Percentiles rank a stretch among this genome's conserved stretches.
These are phyloP conservation scores for Penicillium angulare DNA, from an alignment of 495 filamentous ascomycete species.

Conservation along the genomic window DNA sequence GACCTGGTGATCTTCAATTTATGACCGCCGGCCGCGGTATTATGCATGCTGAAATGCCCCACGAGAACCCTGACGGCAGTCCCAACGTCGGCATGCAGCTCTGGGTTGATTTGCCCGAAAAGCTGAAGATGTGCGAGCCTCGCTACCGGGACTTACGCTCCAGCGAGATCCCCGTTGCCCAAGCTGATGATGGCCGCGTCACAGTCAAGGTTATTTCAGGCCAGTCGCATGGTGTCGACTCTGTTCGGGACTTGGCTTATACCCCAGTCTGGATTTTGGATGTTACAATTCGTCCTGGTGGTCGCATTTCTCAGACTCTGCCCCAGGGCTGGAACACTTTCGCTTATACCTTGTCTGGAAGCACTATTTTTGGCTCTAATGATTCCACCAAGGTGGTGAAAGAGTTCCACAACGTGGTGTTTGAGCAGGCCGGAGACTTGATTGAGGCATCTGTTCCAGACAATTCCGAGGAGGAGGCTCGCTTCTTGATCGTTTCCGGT, in stretches of 20 bases:
- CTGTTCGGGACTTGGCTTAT: slow-evolving; percentile 85
- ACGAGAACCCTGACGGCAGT: slow-evolving; percentile 70
- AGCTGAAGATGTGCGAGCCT: slow-evolving; percentile 85
- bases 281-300: slow-evolving; percentile 77
- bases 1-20: slow-evolving; percentile 87
- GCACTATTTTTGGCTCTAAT: slow-evolving; percentile 61
- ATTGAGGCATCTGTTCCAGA: slow-evolving; percentile 68
- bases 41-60: slow-evolving; percentile 96
- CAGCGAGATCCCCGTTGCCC: slow-evolving; percentile 69
- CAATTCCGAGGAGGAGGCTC: slow-evolving; percentile 60
- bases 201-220: slow-evolving; percentile 87
- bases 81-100: slow-evolving; percentile 87
- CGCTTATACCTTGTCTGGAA: slow-evolving; percentile 75
- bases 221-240: slow-evolving; percentile 77
- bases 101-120: slow-evolving; percentile 86
- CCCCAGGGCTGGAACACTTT: slow-evolving; percentile 90
- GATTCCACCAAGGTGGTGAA: slow-evolving; percentile 56
- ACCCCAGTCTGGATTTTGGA: slow-evolving; percentile 95
- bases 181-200: slow-evolving; percentile 69
- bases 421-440: slow-evolving; percentile 74
- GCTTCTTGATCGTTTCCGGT: slow-evolving; percentile 81
- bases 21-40: slow-evolving; percentile 95
- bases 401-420: slow-evolving; percentile 86
- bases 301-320: slow-evolving; percentile 66
- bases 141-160: slow-evolving; percentile 83